Evolutionary conservation across 352 stramenopile genomes (phyloP).

Genomic region (Nothophytophthora sp.): DNA sequence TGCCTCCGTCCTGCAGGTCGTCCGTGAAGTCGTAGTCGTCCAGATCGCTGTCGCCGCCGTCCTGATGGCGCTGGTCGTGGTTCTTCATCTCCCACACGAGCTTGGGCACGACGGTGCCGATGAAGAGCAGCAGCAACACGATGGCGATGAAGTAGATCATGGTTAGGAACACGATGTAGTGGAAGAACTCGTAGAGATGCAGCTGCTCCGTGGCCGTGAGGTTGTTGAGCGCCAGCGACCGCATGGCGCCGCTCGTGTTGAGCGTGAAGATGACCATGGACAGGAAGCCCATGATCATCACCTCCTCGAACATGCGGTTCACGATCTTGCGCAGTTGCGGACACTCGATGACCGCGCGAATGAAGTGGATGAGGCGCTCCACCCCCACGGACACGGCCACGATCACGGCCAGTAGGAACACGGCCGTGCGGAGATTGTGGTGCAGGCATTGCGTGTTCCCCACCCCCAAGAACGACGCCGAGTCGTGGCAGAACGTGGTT

Average conservation of each 20-base stretch:
- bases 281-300: conserved; percentile 90
- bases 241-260: conserved; percentile 78
- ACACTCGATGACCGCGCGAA: conserved; percentile 63
- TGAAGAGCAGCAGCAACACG: conserved; percentile 79
- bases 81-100: conserved; percentile 69
- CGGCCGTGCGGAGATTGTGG: conserved; percentile 65
- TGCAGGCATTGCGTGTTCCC: conserved; percentile 81
- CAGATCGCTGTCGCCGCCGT: conserved; percentile 29
- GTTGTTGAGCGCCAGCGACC: conserved; percentile 43
- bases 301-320: conserved; percentile 86
- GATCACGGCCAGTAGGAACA: conserved; percentile 81
- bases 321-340: conserved; percentile 84
- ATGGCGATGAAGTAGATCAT: conserved; percentile 92
- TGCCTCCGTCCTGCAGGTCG: conserved; percentile 12
- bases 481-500: conserved; percentile 40
- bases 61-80: conserved; percentile 20
- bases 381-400: conserved; percentile 71
- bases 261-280: conserved; percentile 90
- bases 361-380: conserved; percentile 49
- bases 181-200: conserved; percentile 91
- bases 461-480: conserved; percentile 74
- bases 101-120: conserved; percentile 83
- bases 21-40: conserved; percentile 21
- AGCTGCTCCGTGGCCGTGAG: conserved; percentile 67
- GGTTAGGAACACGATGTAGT: conserved; percentile 89